Base-by-base conservation (phyloP, 306 rosid genomes). In the Castanopsis chinensis region DNA sequence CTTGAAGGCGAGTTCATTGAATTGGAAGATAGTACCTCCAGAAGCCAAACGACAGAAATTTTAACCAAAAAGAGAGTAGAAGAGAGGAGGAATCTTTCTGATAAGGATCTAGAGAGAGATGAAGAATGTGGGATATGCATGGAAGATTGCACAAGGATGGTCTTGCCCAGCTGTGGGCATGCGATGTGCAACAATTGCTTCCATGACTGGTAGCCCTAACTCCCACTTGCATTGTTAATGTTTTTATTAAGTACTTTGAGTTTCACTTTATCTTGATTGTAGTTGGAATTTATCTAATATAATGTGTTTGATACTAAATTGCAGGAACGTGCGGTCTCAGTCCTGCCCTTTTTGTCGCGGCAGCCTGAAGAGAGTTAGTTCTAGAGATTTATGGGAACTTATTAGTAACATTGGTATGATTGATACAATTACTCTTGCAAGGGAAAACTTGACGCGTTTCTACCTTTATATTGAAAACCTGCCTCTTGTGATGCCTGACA, bases 301-400 rank as follows among this genome's bases (percentile, higher is more conserved):
- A 56, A 63, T 69, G 49, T 54, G 27, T 30, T 52, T 25, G 53
- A 60, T 2, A 21, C 52, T 77, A 52, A 71, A 8, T 68, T 78
- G 43, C 90, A 92, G 96, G 96, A 85, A 87, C 54, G 58, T 77
- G 5, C 83, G 97, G 72, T 89, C 97, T 20, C 88, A 89, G 58
- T 92, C 97, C 54, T 92, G 97, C 78, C 96, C 97, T 18, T 92
- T 92, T 73, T 92, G 93, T 75, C 90, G 97, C 1, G 83, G 88
- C 58, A 86, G 86, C 85, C 81, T 92, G 21, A 88, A 81, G 75
- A 80, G 83, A 78, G 82, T 89, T 20, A 81, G 78, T 81, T 70
- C 89, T 8, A 73, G 59, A 80, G 97, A 92, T 76, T 80, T 92
- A 72, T 92, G 97, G 96, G 83, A 86, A 53, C 88, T 88, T 19